Base-by-base conservation (phyloP, 306 rosid genomes). In the Sechiopsis laciniata region DNA sequence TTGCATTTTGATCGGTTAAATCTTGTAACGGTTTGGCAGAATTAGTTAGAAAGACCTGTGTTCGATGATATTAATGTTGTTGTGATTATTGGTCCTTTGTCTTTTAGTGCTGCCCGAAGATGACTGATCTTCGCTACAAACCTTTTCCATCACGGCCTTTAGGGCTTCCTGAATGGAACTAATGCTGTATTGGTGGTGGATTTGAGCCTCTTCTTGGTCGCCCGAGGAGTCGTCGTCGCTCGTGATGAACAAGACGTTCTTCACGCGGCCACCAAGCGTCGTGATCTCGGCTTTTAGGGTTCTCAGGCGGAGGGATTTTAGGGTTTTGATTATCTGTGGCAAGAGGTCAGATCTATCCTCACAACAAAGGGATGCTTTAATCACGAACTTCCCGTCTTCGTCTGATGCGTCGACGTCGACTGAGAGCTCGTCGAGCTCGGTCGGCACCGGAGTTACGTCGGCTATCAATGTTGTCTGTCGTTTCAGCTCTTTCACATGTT, bases 281-380 rank as follows among this genome's bases (percentile, higher is more conserved):
- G 95, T 85, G 66, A 92, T 88, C 85, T 92, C 97, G 0, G 97
- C 97, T 62, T 85, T 92, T 5, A 92, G 82, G 37, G 97, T 89
- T 77, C 84, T 85, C 7, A 92, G 45, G 58, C 84, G 85, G 19
- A 92, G 74, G 0, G 82, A 85, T 66, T 92, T 92, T 14, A 92
- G 40, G 11, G 97, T 84, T 24, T 88, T 88, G 81, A 88, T 89
- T 29, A 92, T 90, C 62, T 92, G 96, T 0, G 96, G 90, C 68
- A 92, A 62, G 52, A 92, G 92, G 81, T 92, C 97, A 0, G 95
- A 78, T 73, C 97, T 77, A 21, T 92, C 97, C 63, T 92, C 97
- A 29, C 97, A 92, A 73, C 97, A 92, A 32, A 92, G 74, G 0
- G 97, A 92, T 45, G 95, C 97, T 60, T 88, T 89, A 57, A 92